A percentile compares a stretch with the other conserved stretches of the same genome.
phyloP scores from a whole-genome alignment of 495 filamentous ascomycete species.

The Thozetella sp. region DNA sequence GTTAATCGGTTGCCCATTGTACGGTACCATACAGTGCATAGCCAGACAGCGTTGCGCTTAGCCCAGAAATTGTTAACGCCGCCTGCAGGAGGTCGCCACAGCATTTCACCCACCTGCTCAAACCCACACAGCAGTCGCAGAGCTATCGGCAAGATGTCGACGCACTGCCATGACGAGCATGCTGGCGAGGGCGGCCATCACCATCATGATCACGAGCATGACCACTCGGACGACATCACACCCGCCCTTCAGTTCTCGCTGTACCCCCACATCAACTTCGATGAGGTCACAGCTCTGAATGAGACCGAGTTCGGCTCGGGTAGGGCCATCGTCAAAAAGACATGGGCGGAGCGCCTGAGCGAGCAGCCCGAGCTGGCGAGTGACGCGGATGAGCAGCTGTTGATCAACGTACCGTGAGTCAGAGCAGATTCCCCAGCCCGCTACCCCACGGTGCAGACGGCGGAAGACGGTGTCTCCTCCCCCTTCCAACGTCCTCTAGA shows the following conservation, averaged over 20 bases:
- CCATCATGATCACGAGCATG: slow-evolving; percentile 50
- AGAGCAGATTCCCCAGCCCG: no score
- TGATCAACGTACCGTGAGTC: slow-evolving; percentile 88
- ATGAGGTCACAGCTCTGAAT: slow-evolving; percentile 82
- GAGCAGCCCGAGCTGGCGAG: slow-evolving; percentile 75
- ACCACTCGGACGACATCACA: slow-evolving; percentile 88
- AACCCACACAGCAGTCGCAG: not conserved
- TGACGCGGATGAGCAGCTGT: slow-evolving; percentile 88
- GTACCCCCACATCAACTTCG: slow-evolving; percentile 90
- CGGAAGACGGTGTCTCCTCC: not conserved
- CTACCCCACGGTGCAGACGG: no score
- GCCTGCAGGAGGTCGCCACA: not conserved
- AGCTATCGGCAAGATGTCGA: slow-evolving; percentile 37
- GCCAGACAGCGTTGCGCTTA: not conserved
- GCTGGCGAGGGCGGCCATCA: slow-evolving; percentile 25
- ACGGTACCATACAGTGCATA: not conserved
- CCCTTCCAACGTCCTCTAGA: not conserved
- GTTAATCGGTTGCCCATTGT: no score
- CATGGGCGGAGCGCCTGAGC: slow-evolving; percentile 79
- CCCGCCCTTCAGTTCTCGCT: slow-evolving; percentile 86
- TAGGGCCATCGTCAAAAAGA: slow-evolving; percentile 79
- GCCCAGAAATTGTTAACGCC: not conserved
- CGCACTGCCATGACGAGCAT: slow-evolving; percentile 46
- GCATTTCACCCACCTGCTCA: not conserved
- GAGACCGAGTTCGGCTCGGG: slow-evolving; percentile 71